Percentiles rank a stretch among this genome's conserved stretches.
phyloP scores from a whole-genome alignment of 148 eudicot species.

The Fagopyrum homotropicum region DNA sequence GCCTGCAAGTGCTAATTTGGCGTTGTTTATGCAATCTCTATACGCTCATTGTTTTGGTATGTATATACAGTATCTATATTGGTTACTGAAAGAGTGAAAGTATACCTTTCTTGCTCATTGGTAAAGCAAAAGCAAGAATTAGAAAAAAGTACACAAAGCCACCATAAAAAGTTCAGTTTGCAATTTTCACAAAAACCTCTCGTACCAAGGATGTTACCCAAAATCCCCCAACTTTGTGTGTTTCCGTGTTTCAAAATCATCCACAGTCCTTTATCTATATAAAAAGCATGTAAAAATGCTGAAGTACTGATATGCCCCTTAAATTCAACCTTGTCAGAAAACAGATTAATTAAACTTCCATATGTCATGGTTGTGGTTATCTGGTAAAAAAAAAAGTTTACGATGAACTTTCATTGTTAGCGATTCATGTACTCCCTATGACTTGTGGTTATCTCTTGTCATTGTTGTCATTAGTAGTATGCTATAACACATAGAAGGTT shows the following conservation, averaged over 20 bases:
- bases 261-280: too few relatives aligned
- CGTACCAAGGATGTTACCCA: too few relatives aligned
- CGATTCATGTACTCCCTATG: background rate
- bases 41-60: conserved; percentile 3
- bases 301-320: too few relatives aligned
- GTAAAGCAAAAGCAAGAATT: background rate
- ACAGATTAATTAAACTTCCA: too few relatives aligned
- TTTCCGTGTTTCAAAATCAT: too few relatives aligned
- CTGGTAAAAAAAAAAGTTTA: background rate
- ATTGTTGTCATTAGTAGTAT: background rate
- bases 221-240: background rate
- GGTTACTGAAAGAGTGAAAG: background rate
- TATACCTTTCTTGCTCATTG: background rate
- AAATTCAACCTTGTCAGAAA: too few relatives aligned
- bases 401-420: background rate
- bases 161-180: too few relatives aligned
- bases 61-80: background rate
- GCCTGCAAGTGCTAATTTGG: background rate
- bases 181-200: too few relatives aligned
- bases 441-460: background rate
- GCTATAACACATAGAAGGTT: background rate
- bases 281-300: too few relatives aligned
- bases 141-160: background rate
- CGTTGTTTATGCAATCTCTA: conserved; percentile 4
- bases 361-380: background rate